Conservation (phyloP, 768 basidiomycete species). For the Boletellus ananas region DNA sequence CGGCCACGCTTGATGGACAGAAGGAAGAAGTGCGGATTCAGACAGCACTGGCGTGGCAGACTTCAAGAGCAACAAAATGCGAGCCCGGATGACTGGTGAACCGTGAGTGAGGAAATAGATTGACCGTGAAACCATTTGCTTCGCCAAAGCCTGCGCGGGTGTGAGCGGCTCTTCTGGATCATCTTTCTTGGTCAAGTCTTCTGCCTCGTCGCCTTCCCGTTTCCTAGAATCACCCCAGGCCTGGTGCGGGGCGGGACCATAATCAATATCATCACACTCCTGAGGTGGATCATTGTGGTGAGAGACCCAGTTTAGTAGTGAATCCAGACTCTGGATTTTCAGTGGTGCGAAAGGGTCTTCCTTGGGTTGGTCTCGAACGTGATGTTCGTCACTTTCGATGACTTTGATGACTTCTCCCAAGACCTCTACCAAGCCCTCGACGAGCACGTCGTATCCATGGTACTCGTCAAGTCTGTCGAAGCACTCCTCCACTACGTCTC, state of each 20-base stretch:
- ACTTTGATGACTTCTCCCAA: conserved; percentile 80
- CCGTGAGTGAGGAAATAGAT: conserved; percentile 88
- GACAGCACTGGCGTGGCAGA: conserved; percentile 70
- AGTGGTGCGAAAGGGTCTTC: conserved; percentile 12
- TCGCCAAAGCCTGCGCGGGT: conserved; percentile 69
- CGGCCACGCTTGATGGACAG: conserved; percentile 91
- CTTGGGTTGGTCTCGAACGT: conserved; percentile 18
- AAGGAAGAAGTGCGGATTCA: conserved; percentile 74
- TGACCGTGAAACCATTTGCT: conserved; percentile 83
- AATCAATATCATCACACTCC: conserved; percentile 44
- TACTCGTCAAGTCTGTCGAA: conserved; percentile 96
- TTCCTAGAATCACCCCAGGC: conserved; percentile 48
- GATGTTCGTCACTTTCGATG: conserved; percentile 54
- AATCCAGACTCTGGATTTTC: conserved; percentile 40
- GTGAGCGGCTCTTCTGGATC: conserved; percentile 49
- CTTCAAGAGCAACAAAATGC: conserved; percentile 71
- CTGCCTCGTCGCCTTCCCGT: conserved; percentile 23
- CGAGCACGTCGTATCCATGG: conserved; percentile 85
- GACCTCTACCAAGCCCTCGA: conserved; percentile 85
- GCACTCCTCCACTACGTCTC: conserved; percentile 95
- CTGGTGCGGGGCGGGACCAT: conserved; percentile 56
- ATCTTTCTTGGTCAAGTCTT: conserved; percentile 12
- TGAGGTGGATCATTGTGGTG: conserved; percentile 36
- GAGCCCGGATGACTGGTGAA: conserved; percentile 80
- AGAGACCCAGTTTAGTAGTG: conserved; percentile 64